These are phyloP conservation scores for Apiospora kogelbergensis DNA, from an alignment of 2,329 filamentous ascomycete genomes.

Conservation along the genomic window DNA sequence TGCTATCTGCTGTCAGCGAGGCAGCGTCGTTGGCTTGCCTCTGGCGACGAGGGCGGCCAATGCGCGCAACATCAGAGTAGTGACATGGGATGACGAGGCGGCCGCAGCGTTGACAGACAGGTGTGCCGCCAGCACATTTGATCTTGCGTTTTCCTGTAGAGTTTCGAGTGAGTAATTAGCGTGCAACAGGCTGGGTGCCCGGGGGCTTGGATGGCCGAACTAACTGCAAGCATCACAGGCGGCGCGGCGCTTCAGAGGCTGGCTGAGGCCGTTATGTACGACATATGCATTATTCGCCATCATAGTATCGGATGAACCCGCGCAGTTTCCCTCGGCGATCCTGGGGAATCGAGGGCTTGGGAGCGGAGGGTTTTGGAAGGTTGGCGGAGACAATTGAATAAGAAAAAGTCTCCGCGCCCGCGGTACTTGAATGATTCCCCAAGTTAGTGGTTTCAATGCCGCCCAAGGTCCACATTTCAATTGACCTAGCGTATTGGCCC, in stretches of 20 bases:
- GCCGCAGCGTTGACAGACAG: slow-evolving; percentile 5
- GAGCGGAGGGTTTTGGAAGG: slow-evolving; percentile 1
- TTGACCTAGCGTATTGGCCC: neutral
- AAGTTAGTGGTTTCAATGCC: neutral
- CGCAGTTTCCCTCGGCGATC: neutral
- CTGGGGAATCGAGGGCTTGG: neutral
- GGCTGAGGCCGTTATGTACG: neutral
- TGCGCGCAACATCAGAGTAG: neutral
- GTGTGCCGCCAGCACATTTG: neutral
- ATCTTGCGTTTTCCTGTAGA: slow-evolving; percentile 6
- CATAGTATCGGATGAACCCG: neutral
- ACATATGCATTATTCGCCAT: neutral
- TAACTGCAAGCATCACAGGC: slow-evolving; percentile 2
- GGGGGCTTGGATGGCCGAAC: neutral
- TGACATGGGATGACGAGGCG: neutral
- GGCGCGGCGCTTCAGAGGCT: neutral
- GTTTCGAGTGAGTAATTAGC: neutral
- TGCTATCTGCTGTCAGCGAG: neutral
- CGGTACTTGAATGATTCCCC: neutral
- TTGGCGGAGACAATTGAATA: slow-evolving; percentile 2
- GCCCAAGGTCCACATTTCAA: neutral
- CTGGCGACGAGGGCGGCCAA: neutral
- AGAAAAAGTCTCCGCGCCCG: neutral
- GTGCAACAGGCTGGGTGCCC: neutral
- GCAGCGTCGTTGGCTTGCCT: neutral